phyloP scores from a whole-genome alignment of 1,284 basidiomycete species.

The Sparassis latifolia region DNA sequence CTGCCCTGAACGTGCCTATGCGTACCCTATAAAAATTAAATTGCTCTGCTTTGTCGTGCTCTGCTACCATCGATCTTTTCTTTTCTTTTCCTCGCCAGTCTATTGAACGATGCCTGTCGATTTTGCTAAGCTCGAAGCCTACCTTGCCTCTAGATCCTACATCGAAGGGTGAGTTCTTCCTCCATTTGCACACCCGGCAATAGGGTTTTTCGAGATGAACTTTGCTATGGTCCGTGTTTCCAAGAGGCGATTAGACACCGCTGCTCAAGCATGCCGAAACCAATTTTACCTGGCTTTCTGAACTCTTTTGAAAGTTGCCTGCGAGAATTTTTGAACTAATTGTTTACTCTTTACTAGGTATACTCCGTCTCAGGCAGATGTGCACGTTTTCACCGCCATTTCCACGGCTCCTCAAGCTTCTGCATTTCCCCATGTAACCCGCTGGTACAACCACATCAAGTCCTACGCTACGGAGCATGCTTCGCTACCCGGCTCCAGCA shows the following conservation, averaged over 20 bases:
- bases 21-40: background rate
- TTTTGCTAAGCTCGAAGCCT: constrained; percentile 74
- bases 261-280: constrained; percentile 77
- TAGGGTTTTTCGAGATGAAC: constrained; percentile 58
- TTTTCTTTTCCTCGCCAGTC: constrained; percentile 11
- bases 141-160: constrained; percentile 84
- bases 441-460: constrained; percentile 95
- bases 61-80: constrained; percentile 4
- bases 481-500: constrained; percentile 80
- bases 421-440: constrained; percentile 71
- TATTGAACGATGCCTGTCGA: constrained; percentile 59
- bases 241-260: constrained; percentile 98
- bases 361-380: constrained; percentile 95
- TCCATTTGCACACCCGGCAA: constrained; percentile 15
- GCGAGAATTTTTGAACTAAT: constrained; percentile 6
- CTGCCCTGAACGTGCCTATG: constrained; percentile 6
- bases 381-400: constrained; percentile 84
- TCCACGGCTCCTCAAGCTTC: constrained; percentile 58
- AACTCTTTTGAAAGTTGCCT: constrained; percentile 30
- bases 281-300: constrained; percentile 81
- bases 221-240: constrained; percentile 98
- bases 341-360: constrained; percentile 49
- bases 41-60: constrained; percentile 1
- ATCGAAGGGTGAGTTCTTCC: constrained; percentile 77
- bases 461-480: constrained; percentile 79